phyloP scores from a whole-genome alignment of 805 yeast species.

The Tanozyma kutaoensis region DNA sequence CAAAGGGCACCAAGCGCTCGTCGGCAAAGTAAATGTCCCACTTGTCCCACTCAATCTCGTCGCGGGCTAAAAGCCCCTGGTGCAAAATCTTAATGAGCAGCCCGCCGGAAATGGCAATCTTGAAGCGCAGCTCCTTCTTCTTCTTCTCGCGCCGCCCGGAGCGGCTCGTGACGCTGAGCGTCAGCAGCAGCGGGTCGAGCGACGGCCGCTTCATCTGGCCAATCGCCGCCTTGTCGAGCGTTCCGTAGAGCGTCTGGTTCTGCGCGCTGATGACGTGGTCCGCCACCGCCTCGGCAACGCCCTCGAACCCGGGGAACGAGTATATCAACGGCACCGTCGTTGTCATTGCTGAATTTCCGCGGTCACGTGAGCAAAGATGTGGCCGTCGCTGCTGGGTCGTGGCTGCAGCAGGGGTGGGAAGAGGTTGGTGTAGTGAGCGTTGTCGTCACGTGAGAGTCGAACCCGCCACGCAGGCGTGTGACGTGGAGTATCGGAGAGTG shows the following conservation, averaged over 20 bases:
- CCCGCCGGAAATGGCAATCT: constrained; percentile 89
- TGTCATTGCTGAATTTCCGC: too few species aligned
- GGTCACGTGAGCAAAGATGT: too few species aligned
- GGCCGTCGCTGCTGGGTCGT: too few species aligned
- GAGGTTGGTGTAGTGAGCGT: too few species aligned
- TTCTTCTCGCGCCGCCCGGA: too few species aligned
- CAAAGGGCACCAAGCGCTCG: constrained; percentile 86
- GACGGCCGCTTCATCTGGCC: constrained; percentile 16
- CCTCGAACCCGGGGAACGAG: constrained; percentile 80
- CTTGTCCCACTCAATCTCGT: constrained; percentile 75
- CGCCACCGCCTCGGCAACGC: constrained; percentile 94
- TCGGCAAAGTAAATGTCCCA: constrained; percentile 98
- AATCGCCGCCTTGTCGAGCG: constrained; percentile 21
- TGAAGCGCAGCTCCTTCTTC: constrained; percentile 27
- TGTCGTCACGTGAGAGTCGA: too few species aligned
- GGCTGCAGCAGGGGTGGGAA: too few species aligned
- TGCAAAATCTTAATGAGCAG: constrained; percentile 76
- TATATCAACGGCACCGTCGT: constrained; percentile 89
- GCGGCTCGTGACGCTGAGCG: too few species aligned
- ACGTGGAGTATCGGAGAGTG: too few species aligned
- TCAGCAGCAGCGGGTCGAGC: too few species aligned
- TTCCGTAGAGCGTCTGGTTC: constrained; percentile 46
- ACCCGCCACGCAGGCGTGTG: too few species aligned
- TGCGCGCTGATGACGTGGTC: constrained; percentile 89
- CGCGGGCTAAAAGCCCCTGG: constrained; percentile 60